Base-by-base conservation (phyloP, 768 basidiomycete species). In the Tylopilus sp. region DNA sequence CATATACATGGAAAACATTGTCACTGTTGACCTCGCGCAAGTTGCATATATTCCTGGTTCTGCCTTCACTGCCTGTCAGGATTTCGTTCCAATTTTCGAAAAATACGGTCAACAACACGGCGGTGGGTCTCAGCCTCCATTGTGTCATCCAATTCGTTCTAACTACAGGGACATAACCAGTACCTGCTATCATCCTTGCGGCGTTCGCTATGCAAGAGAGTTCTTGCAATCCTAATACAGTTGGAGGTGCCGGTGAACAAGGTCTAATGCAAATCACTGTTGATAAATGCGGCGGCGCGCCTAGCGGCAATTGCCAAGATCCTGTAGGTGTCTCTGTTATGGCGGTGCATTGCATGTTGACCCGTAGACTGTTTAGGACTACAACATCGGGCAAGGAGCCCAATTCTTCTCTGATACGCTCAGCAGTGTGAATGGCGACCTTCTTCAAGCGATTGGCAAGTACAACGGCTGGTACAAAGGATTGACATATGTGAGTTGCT, bases 201-300 rank as follows among this genome's bases (percentile, higher is more conserved):
- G 78, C 91, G 0, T 86, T 95, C 57, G 91, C 91, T 28, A 86
- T 95, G 85, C 91, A 95, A 66, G 94, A 95, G 66, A 82, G 80
- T 28, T 73, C 73, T 35, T 95, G 92, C 75, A 83, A 86, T 57
- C 77, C 83, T 2, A 51, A 69, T 15, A 79, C 78, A 6, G 74
- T 82, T 40, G 91, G 91, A 46, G 85, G 84, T 15, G 88, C 75
- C 20, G 88, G 90, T 40, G 91, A 93, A 67, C 85, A 89, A 61
- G 91, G 90, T 28, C 70, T 93, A 47, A 93, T 93, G 91, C 91
- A 94, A 67, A 75, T 94, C 56, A 87, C 87, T 17, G 62, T 68
- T 36, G 88, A 89, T 56, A 94, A 92, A 68, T 94, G 91, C 59
- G 75, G 62, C 40, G 79, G 71, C 50, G 82, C 83, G 1, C 74